Evolutionary conservation across 306 rosid genomes (phyloP), one percentile per base, ranked within the genome.

Genomic region (Sicyos edulis): DNA sequence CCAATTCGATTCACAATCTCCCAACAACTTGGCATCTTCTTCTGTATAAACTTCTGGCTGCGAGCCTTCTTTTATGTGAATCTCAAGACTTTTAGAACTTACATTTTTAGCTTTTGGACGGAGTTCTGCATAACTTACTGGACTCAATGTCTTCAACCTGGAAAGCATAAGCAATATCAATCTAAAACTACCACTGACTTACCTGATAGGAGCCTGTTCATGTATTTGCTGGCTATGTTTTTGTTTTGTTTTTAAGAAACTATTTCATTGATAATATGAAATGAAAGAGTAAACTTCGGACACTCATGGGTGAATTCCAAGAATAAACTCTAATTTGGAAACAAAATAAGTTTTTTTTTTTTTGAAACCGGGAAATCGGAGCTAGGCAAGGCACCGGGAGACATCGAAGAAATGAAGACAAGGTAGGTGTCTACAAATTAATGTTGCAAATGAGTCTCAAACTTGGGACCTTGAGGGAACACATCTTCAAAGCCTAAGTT

Each of bases 1-100:
- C 97, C 97, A 91, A 76, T 21, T n/a, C 15, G 72, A 72, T 72
- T 76, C 75, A 59, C 82, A 88, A 75, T 84, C 92, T 77, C 91
- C 92, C 78, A 91, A 83, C 65, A 81, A 83, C 83, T 82, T 85
- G 65, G 82, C 87, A 4, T 91, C 88, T 73, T 83, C 88, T 74
- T 87, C 86, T 16, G 87, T 82, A 78, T 91, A 91, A 80, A 85
- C 50, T 85, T 91, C 97, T n/a, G 88, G 92, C 64, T 79, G 76
- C 19, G 54, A 13, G 59, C 97, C 92, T 78, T 85, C 83, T 22
- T 73, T 73, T 57, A 91, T 82, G 58, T 11, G 4, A 78, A 91
- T 87, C 73, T 68, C 81, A 21, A 34, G 34, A 34, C 50, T 74
- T 58, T 57, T 74, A 13, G 78, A 16, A 21, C 56, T 70, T 44